Base-by-base conservation (phyloP, 202 grass and related monocot genomes). In the Dendrocalamus latiflorus region DNA sequence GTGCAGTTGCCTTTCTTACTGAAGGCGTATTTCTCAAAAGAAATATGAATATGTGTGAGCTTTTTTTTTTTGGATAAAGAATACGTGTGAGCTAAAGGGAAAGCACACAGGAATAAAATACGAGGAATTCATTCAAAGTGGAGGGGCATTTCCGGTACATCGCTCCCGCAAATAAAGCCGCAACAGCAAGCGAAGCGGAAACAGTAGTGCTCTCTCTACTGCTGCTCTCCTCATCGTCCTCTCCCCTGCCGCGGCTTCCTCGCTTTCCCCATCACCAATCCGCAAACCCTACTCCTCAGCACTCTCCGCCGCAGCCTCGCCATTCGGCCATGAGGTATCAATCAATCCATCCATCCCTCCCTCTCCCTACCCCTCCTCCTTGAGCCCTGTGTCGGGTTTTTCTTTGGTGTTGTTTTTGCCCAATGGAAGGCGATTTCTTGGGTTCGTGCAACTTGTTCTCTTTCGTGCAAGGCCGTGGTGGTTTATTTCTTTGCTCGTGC, bases 311-410 rank as follows among this genome's bases (percentile, higher is more conserved):
- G 59, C 58, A 44, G 45, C 58, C 7, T 21, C 70, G 20, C 17
- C 33, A 37, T 56, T 56, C 18, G 21, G 33, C 72, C 66, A 83
- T 83, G 86, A 83, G 86, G 86, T 88, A 73, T 21, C n/a, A n/a
- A n/a, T n/a, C n/a, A n/a, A 73, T 21, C 30, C 30, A 2, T 38
- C 45, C 28, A 6, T 38, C 13, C 18, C 4, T 41, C n/a, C n/a
- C 25, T 55, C 21, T 9, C 50, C 62, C 64, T 80, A 10, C 48
- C 26, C 30, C 59, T 48, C 5, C 22, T 6, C 1, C 34, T 24
- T 12, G 9, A n/a, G 4, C 25, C 77, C 34, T 12, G 15, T 17
- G 5, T 4, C 11, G 41, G 41, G 10, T 54, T 87, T 45, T 45
- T 10, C 26, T 13, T 17, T 3, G 10, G 2, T 44, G 15, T 24